Base-by-base conservation (phyloP, 2,329 filamentous ascomycete genomes). In the Scytalidium sp. region DNA sequence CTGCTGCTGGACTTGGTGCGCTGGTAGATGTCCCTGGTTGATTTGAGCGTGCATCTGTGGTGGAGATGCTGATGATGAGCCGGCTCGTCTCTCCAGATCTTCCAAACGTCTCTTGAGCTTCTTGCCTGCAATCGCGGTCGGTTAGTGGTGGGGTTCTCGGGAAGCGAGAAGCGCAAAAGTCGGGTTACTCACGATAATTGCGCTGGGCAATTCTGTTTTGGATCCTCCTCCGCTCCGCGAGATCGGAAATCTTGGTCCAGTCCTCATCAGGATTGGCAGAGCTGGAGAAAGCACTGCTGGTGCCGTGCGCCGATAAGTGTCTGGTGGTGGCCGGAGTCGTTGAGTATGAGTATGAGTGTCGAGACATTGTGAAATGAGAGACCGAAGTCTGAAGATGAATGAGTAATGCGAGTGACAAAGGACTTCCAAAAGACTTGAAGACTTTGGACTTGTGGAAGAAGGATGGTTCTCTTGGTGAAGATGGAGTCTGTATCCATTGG, bases 191-290 rank as follows among this genome's bases (percentile, higher is more conserved):
- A 96, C 91, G 91, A 75, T 97, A 97, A 76, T 96, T 96, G 64
- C 92, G 87, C 74, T 97, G 93, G 60, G 93, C 93, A 78, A 97
- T 97, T 61, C 93, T 85, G 75, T 97, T 97, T 74, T 97, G 92
- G 75, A 97, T 96, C 67, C 92, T 83, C 64, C 92, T 80, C 65
- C 94, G 85, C 74, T 97, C 93, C 46, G 92, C 93, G 52, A 97
- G 85, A 70, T 97, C 93, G 50, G 93, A 96, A 68, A 97, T 96
- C 83, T 97, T 96, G 67, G 93, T 97, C 93, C 93, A 97, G 75
- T 97, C 93, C 74, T 97, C 93, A 66, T 97, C 92, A 49, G 93
- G 89, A 69, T 96, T 95, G 62, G 92, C 93, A 56, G 90, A 95
- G 63, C 87, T 88, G 73, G 90, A 95, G 77, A 96, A 96, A 61